phyloP scores from a whole-genome alignment of 2,329 filamentous ascomycete species.

The Diatrype stigma region DNA sequence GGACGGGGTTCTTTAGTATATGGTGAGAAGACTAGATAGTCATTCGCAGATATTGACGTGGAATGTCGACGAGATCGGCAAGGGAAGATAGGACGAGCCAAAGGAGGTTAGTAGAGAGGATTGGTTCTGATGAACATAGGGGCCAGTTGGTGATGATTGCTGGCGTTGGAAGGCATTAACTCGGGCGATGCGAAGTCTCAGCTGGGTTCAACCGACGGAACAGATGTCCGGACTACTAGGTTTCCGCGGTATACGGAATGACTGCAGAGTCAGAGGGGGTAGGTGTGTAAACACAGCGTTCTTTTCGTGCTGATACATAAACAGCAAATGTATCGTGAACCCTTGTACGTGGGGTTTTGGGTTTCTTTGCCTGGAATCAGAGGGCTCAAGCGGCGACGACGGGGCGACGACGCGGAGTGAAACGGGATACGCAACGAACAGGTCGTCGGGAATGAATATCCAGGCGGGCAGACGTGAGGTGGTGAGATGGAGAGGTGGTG shows the following conservation, averaged over 20 bases:
- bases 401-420: slow-evolving; percentile 8
- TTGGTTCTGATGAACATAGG: slow-evolving; percentile 53
- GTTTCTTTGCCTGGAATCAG: slow-evolving; percentile 8
- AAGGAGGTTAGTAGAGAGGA: slow-evolving; percentile 49
- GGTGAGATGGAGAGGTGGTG: background rate
- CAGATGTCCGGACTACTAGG: slow-evolving; percentile 84
- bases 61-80: slow-evolving; percentile 30
- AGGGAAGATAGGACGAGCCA: slow-evolving; percentile 37
- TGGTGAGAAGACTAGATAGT: slow-evolving; percentile 19
- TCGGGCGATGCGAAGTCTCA: slow-evolving; percentile 32
- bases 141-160: slow-evolving; percentile 43
- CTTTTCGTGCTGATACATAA: slow-evolving; percentile 97
- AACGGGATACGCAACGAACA: slow-evolving; percentile 13
- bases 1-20: slow-evolving; percentile 19
- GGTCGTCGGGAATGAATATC: background rate
- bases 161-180: slow-evolving; percentile 56
- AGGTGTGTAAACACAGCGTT: slow-evolving; percentile 90
- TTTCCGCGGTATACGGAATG: slow-evolving; percentile 94
- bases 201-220: slow-evolving; percentile 79
- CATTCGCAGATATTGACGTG: slow-evolving; percentile 28
- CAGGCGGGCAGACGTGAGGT: background rate
- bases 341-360: slow-evolving; percentile 27
- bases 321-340: slow-evolving; percentile 53
- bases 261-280: slow-evolving; percentile 91
- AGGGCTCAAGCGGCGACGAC: slow-evolving; percentile 8